Evolutionary conservation across 768 basidiomycete genomes (phyloP).

Genomic region (Nidula microcarpa): DNA sequence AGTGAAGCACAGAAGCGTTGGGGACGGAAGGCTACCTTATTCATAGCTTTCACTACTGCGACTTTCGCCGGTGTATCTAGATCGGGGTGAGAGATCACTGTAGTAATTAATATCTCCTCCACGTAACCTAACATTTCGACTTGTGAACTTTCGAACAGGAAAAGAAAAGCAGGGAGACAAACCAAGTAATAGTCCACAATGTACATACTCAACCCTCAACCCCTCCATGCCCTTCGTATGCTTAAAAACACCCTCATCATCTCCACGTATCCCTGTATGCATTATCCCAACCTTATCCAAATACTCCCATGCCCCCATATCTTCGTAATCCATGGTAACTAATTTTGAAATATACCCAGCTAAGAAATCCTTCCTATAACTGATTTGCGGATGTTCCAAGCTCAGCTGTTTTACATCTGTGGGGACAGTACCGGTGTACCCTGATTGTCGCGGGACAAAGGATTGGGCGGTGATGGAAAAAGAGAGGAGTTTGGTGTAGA

Average conservation of each 20-base stretch:
- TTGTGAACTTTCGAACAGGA: constrained; percentile 23
- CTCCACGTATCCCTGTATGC: constrained; percentile 41
- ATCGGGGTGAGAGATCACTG: constrained; percentile 36
- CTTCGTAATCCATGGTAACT: constrained; percentile 44
- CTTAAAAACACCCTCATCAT: not conserved
- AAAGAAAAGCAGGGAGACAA: constrained; percentile 9
- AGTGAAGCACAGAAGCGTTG: constrained; percentile 11
- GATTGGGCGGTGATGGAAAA: constrained; percentile 40
- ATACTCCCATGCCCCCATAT: constrained; percentile 40
- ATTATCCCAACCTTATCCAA: constrained; percentile 45
- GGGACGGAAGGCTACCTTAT: constrained; percentile 21
- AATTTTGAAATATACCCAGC: constrained; percentile 28
- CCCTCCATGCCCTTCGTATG: constrained; percentile 19
- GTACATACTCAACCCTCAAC: constrained; percentile 33
- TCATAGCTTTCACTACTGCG: constrained; percentile 35
- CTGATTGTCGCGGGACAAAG: constrained; percentile 33
- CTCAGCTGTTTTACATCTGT: constrained; percentile 34
- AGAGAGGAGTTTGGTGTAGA: constrained; percentile 38
- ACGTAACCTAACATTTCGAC: constrained; percentile 21
- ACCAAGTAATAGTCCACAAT: constrained; percentile 19
- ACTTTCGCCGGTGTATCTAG: constrained; percentile 32
- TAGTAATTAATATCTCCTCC: constrained; percentile 38
- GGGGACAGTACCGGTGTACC: constrained; percentile 37
- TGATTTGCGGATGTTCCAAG: constrained; percentile 41
- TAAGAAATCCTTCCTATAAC: constrained; percentile 39